These are phyloP conservation scores for Didymella sp. DNA, from an alignment of 2,329 filamentous ascomycete genomes.

Conservation along the genomic window DNA sequence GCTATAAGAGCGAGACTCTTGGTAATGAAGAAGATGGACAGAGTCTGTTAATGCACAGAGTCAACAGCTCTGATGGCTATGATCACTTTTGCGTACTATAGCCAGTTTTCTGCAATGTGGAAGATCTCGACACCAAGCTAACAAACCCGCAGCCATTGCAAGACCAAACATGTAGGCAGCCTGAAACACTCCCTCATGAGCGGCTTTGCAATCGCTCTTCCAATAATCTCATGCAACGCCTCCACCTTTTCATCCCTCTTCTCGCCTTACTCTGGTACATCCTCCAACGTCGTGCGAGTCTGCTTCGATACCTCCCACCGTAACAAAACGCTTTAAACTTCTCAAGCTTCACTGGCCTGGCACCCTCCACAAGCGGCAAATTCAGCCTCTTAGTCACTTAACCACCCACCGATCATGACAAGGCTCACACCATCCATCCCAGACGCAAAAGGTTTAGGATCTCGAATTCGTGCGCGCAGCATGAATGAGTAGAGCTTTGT, in stretches of 20 bases:
- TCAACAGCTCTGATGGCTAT: no score
- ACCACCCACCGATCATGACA: slow-evolving; percentile 22
- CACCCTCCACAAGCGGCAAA: slow-evolving; percentile 1
- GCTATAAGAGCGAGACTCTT: no score
- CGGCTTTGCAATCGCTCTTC: background rate
- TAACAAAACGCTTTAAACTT: slow-evolving; percentile 35
- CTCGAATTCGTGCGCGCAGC: slow-evolving; percentile 26
- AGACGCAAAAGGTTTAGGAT: slow-evolving; percentile 24
- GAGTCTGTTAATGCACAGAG: no score
- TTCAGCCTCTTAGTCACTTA: slow-evolving; percentile 24
- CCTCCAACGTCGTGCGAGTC: slow-evolving; percentile 23
- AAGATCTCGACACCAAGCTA: no score
- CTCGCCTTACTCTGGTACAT: slow-evolving; percentile 26
- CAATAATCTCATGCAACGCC: slow-evolving; percentile 2
- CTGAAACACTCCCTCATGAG: background rate
- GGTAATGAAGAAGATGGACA: no score
- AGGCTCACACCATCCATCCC: slow-evolving; percentile 30
- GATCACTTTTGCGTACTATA: no score
- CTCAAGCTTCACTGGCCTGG: slow-evolving; percentile 14
- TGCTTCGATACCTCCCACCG: slow-evolving; percentile 29
- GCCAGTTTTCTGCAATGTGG: no score
- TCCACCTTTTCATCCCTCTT: slow-evolving; percentile 23
- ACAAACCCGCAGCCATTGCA: background rate
- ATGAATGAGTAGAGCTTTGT: slow-evolving; percentile 24
- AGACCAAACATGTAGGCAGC: background rate